phyloP scores from a whole-genome alignment of 2,329 filamentous ascomycete genomes.

The Beauveria scarabaeidicola region DNA sequence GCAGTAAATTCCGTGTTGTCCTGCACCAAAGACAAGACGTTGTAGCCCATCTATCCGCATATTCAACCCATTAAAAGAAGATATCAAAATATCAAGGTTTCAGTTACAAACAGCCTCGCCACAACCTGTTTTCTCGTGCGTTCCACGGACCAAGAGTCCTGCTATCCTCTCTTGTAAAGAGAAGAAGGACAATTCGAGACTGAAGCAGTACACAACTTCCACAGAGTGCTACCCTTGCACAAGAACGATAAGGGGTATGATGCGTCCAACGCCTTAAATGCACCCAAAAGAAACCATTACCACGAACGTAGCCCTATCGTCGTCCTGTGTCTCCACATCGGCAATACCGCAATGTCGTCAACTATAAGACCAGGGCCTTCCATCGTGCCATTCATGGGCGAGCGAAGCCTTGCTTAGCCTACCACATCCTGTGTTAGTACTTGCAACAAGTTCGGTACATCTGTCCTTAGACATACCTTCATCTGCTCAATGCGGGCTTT shows the following conservation, averaged over 20 bases:
- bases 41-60: conserved; percentile 1
- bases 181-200: not conserved
- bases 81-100: conserved; percentile 8
- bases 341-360: not conserved
- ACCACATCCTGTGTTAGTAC: conserved; percentile 14
- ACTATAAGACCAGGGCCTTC: not conserved
- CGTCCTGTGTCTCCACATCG: not conserved
- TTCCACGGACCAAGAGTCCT: not conserved
- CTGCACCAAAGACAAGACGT: not conserved
- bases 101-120: not conserved
- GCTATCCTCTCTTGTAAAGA: not conserved
- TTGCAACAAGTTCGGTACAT: not conserved
- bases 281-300: conserved; percentile 7
- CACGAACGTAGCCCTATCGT: not conserved
- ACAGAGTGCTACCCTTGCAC: not conserved
- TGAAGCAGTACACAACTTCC: not conserved
- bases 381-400: conserved; percentile 18
- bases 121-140: not conserved
- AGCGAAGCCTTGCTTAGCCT: conserved; percentile 22
- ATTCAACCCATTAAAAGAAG: not conserved
- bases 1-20: not conserved
- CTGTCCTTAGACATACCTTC: conserved; percentile 51
- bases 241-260: conserved; percentile 8
- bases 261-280: conserved; percentile 12
- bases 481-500: conserved; percentile 98